A percentile compares a stretch with the other conserved stretches of the same genome.
Conservation (phyloP, 2,329 filamentous ascomycete genomes). For the Ophiostoma sp. region DNA sequence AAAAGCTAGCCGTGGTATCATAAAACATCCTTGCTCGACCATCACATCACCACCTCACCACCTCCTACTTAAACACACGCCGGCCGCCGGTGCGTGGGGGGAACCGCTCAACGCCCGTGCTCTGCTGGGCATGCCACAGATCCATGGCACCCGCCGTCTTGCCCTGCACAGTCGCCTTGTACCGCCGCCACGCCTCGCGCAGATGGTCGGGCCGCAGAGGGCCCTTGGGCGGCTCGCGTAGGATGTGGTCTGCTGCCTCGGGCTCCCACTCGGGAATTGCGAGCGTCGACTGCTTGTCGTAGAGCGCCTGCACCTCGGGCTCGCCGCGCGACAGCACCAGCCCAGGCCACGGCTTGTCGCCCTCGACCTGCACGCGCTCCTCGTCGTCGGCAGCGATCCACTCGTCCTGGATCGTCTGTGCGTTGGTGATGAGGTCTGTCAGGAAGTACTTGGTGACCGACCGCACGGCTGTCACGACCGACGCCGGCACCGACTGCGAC, state of each 20-base stretch:
- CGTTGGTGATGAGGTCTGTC: conserved; percentile 68
- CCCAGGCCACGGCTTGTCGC: conserved; percentile 39
- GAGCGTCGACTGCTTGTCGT: conserved; percentile 34
- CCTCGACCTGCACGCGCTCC: conserved; percentile 54
- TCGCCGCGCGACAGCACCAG: conserved; percentile 29
- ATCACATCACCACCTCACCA: neutral
- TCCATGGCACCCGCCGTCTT: conserved; percentile 57
- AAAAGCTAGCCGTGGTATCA: conserved; percentile 9
- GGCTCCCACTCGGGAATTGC: conserved; percentile 29
- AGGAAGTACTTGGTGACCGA: conserved; percentile 72
- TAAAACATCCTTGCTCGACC: neutral
- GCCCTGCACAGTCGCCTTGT: conserved; percentile 58
- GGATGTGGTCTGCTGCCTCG: conserved; percentile 33
- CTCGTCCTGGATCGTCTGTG: conserved; percentile 65
- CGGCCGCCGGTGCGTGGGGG: conserved; percentile 48
- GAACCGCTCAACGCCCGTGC: conserved; percentile 56
- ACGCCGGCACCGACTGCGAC: conserved; percentile 69
- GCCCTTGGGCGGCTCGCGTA: conserved; percentile 41
- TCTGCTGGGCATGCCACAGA: conserved; percentile 57
- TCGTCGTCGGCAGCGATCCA: conserved; percentile 58
- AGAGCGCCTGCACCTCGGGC: conserved; percentile 32
- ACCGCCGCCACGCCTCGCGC: conserved; percentile 65
- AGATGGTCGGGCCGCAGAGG: conserved; percentile 70
- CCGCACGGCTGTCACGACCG: conserved; percentile 69
- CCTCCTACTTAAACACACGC: conserved; percentile 43